Conservation (phyloP, 768 basidiomycete species). For the Lyophyllum semitale region DNA sequence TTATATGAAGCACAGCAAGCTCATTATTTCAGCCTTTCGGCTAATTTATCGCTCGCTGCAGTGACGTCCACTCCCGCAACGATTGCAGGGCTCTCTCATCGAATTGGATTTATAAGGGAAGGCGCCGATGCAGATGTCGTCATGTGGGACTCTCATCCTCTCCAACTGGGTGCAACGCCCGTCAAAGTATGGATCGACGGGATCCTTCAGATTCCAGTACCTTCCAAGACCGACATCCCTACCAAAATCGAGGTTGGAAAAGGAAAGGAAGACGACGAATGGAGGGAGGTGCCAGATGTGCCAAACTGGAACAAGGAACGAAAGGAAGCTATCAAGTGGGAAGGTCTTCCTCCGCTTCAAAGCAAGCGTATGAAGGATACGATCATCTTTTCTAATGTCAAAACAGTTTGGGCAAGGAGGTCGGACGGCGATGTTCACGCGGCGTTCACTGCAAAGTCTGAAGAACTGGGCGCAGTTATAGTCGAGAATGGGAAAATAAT, state of each 20-base stretch:
- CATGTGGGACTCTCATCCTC: conserved; percentile 76
- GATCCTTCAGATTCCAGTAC: conserved; percentile 64
- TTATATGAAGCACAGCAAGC: conserved; percentile 74
- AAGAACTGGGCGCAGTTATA: conserved; percentile 34
- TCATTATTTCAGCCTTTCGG: conserved; percentile 64
- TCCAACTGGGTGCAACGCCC: conserved; percentile 75
- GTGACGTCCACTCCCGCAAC: conserved; percentile 69
- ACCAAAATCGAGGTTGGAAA: conserved; percentile 44
- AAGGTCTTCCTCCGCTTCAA: conserved; percentile 69
- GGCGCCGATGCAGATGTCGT: conserved; percentile 74
- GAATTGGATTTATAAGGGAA: conserved; percentile 63
- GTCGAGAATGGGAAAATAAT: conserved; percentile 53
- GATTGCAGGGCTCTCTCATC: conserved; percentile 72
- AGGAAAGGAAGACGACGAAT: conserved; percentile 44
- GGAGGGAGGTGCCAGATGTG: conserved; percentile 48
- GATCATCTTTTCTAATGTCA: conserved; percentile 70
- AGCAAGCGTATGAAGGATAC: conserved; percentile 33
- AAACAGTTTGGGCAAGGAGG: conserved; percentile 42
- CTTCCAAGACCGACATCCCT: conserved; percentile 36
- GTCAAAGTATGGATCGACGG: conserved; percentile 84
- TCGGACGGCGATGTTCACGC: conserved; percentile 32
- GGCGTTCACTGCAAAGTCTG: conserved; percentile 26
- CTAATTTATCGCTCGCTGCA: conserved; percentile 58
- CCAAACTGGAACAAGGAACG: conserved; percentile 71
- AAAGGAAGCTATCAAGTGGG: conserved; percentile 56